Base-by-base conservation (phyloP, 371 early-diverging fungal genomes). In the Cokeromyces recurvatus region DNA sequence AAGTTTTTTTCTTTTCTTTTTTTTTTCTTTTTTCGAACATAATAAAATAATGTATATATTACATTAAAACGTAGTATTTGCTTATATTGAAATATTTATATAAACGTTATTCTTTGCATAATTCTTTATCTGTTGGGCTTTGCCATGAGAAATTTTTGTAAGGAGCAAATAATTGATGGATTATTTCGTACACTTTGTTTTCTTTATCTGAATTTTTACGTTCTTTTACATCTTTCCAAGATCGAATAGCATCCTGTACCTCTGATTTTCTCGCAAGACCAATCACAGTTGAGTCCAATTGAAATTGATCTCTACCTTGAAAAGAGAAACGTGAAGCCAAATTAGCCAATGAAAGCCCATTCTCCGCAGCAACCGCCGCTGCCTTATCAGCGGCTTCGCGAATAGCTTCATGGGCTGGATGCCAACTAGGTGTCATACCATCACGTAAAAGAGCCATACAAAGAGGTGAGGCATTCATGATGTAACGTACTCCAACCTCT, bases 391-490 rank as follows among this genome's bases (percentile, higher is more conserved):
- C 85, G 14, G 84, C 82, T 12, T 57, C 32, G 24, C 72, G 74
- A 20, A 88, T 60, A n/a, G 68, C 71, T 1, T 36, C 16, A 17
- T 79, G 79, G 9, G 87, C 88, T 11, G 90, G 90, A 45, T 90
- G 90, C 90, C 90, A 90, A 2, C 73, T 77, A 0, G 86, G 87
- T 3, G 82, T 77, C 10, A 64, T 66, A 0, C 62, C 66, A 14
- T 71, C 64, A 34, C 85, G 71, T 17, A 90, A 65, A 20, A 90
- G 54, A 1, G 86, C 90, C 90, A 90, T 90, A 17, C 78, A 77
- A 23, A 90, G 55, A 0, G 90, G 90, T n/a, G 86, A 86, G 3
- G 89, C 90, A 32, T 79, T 85, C 45, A 86, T 61, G 36, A 90
- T 37, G 8, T 74, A 75, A 5, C 61, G 49, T 6, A 90, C 82